Evolutionary conservation across 2,329 filamentous ascomycete species (phyloP).

Genomic region (Talaromyces funiculosus): DNA sequence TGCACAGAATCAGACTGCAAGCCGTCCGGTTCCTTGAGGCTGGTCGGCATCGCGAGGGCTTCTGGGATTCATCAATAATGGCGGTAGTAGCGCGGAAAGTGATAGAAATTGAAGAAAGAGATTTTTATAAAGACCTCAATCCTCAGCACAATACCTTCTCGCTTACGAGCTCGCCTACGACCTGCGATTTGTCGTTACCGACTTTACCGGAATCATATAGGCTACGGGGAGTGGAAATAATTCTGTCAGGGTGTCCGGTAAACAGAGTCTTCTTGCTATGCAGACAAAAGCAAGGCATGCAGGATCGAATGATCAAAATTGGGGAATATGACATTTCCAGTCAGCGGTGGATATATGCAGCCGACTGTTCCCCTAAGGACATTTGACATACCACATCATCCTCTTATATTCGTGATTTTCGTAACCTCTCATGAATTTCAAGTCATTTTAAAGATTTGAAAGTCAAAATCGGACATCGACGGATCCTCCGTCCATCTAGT

Average conservation of each 20-base stretch:
- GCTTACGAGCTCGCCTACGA: neutral
- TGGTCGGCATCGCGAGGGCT: constrained; percentile 2
- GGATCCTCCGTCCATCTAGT: neutral
- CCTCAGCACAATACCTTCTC: constrained; percentile 1
- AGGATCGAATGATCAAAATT: neutral
- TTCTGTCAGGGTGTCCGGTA: neutral
- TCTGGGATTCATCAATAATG: constrained; percentile 7
- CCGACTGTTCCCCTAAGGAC: neutral
- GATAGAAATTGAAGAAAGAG: constrained; percentile 10
- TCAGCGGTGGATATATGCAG: neutral
- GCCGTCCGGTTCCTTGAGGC: constrained; percentile 5
- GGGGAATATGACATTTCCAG: neutral
- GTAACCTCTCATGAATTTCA: neutral
- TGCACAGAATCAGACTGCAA: constrained; percentile 6
- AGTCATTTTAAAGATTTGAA: neutral
- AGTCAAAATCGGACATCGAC: neutral
- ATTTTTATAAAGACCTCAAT: neutral
- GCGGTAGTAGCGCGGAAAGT: constrained; percentile 7
- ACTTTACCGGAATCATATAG: constrained; percentile 2
- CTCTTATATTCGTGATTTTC: neutral
- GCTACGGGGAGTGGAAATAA: neutral
- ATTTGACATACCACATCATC: neutral
- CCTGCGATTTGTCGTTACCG: constrained; percentile 2
- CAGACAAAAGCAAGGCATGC: neutral
- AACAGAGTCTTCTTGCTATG: neutral